These are phyloP conservation scores for Tuber brumale DNA, from an alignment of 495 filamentous ascomycete genomes.

Conservation along the genomic window DNA sequence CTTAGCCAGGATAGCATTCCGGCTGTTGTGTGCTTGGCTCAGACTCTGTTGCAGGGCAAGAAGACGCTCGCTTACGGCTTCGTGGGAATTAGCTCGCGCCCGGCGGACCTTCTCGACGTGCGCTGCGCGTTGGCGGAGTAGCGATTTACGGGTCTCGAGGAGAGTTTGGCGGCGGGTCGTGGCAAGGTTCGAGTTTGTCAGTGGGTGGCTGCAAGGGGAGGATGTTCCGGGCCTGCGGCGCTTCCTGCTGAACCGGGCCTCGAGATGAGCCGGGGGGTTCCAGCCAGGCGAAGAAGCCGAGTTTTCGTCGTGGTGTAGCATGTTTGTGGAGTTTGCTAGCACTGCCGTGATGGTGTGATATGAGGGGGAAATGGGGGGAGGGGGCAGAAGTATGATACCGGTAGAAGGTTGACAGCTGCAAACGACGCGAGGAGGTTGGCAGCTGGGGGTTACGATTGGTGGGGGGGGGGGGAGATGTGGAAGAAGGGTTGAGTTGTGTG, in stretches of 20 bases:
- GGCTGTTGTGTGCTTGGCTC: conserved; percentile 81
- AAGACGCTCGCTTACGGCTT: conserved; percentile 52
- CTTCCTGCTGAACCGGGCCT: conserved; percentile 37
- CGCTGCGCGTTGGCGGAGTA: conserved; percentile 84
- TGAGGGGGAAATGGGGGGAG: neutral
- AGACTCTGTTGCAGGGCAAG: conserved; percentile 65
- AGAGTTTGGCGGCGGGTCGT: conserved; percentile 46
- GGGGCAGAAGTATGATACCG: neutral
- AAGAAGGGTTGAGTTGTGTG: neutral
- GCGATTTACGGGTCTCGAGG: conserved; percentile 84
- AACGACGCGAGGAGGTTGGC: conserved; percentile 1
- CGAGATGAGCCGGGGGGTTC: conserved; percentile 40
- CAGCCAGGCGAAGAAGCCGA: conserved; percentile 27
- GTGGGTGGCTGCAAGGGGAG: conserved; percentile 23
- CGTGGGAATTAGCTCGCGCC: conserved; percentile 78
- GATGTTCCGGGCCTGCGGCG: conserved; percentile 32
- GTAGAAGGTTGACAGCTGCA: neutral
- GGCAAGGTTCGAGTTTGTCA: conserved; percentile 32
- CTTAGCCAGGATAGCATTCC: conserved; percentile 85
- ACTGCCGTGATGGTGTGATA: neutral
- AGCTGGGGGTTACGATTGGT: neutral
- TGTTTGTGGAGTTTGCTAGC: neutral
- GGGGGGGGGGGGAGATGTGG: conserved; percentile 4
- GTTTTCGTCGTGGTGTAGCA: conserved; percentile 33
- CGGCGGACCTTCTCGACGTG: conserved; percentile 95